A percentile compares a stretch with the other conserved stretches of the same genome.
phyloP scores from a whole-genome alignment of 805 yeast genomes.

The Saccharomycopsis sp. region DNA sequence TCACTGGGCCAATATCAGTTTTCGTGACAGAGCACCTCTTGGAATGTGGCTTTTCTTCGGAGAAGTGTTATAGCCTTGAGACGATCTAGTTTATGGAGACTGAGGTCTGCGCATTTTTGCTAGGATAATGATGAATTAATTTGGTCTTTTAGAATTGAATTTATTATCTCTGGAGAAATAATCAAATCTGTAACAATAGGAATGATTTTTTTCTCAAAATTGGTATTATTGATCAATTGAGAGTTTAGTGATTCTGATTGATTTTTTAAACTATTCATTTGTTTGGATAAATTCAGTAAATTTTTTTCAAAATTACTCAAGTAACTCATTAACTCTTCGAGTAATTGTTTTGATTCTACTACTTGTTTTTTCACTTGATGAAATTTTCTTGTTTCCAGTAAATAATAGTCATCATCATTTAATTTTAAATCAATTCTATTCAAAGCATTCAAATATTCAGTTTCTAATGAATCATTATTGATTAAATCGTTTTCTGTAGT shows the following conservation, averaged over 20 bases:
- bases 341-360: neutral
- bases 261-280: conserved; percentile 49
- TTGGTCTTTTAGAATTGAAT: conserved; percentile 45
- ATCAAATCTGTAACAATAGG: conserved; percentile 70
- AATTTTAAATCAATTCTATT: neutral
- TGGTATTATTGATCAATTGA: conserved; percentile 37
- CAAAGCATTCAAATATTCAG: neutral
- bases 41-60: too few species aligned
- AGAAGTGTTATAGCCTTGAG: too few species aligned
- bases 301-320: conserved; percentile 48
- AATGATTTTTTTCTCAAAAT: conserved; percentile 42
- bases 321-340: conserved; percentile 22
- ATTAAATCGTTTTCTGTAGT: conserved; percentile 2
- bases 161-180: conserved; percentile 63
- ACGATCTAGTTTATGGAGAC: too few species aligned
- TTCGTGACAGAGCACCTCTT: too few species aligned
- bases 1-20: too few species aligned
- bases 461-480: conserved; percentile 3
- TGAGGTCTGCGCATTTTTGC: too few species aligned
- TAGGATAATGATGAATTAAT: too few species aligned
- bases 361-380: neutral
- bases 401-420: neutral
- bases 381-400: neutral
- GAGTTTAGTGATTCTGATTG: conserved; percentile 39
- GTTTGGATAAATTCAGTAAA: conserved; percentile 43